Conservation (phyloP, 495 filamentous ascomycete species). For the Glonium stellatum region DNA sequence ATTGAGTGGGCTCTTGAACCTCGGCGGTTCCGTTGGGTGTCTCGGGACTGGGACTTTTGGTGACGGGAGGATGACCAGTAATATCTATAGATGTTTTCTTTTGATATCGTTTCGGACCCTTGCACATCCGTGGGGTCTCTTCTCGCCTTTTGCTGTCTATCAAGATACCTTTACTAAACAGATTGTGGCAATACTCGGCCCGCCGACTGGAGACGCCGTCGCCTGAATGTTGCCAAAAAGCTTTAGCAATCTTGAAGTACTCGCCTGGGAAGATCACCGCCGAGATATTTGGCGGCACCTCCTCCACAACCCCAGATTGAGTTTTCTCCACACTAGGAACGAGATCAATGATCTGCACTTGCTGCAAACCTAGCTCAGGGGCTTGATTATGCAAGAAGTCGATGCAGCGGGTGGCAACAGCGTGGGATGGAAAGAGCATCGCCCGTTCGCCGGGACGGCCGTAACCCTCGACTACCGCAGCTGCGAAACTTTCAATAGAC, state of each 20-base stretch:
- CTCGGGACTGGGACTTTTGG: conserved; percentile 15
- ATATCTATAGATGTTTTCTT: conserved; percentile 48
- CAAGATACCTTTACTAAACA: conserved; percentile 65
- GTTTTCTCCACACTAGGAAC: conserved; percentile 41
- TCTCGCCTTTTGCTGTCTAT: conserved; percentile 38
- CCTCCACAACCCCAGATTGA: conserved; percentile 19
- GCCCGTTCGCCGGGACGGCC: conserved; percentile 58
- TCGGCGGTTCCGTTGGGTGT: conserved; percentile 34
- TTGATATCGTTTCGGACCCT: conserved; percentile 52
- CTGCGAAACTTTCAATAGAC: conserved; percentile 66
- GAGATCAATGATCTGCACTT: conserved; percentile 62
- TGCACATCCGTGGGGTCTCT: conserved; percentile 24
- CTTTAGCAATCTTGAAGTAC: conserved; percentile 63
- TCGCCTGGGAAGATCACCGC: conserved; percentile 65
- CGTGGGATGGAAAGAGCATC: conserved; percentile 70
- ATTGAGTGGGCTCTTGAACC: conserved; percentile 64
- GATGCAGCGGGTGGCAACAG: conserved; percentile 59
- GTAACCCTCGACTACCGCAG: conserved; percentile 56
- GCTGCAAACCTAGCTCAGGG: conserved; percentile 40
- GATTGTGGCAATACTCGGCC: conserved; percentile 75
- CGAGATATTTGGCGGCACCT: conserved; percentile 46
- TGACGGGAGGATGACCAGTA: conserved; percentile 19
- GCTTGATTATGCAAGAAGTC: conserved; percentile 61
- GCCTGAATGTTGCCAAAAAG: conserved; percentile 96
- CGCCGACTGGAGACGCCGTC: conserved; percentile 88